These are phyloP conservation scores for Tardiomyces blankii DNA, from an alignment of 1,139 yeast genomes.

Conservation along the genomic window DNA sequence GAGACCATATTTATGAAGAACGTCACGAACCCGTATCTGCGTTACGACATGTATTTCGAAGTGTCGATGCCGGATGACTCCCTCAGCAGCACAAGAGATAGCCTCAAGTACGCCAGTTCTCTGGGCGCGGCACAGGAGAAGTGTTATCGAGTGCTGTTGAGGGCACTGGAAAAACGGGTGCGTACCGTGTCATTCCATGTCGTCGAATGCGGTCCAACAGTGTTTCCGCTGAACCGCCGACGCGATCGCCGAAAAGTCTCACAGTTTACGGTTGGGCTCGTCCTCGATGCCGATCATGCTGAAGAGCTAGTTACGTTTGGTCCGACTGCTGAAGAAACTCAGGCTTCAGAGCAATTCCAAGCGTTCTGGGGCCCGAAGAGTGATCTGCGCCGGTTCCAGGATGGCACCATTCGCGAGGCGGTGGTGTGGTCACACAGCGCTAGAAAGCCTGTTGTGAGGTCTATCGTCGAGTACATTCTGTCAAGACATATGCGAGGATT, in stretches of 20 bases:
- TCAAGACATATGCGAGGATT: constrained; percentile 38
- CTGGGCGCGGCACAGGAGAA: constrained; percentile 56
- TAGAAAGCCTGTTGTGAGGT: constrained; percentile 50
- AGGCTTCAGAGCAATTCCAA: constrained; percentile 53
- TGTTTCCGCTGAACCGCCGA: constrained; percentile 4
- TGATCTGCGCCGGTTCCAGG: constrained; percentile 74
- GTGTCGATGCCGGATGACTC: constrained; percentile 27
- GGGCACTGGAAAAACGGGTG: constrained; percentile 62
- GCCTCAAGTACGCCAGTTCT: constrained; percentile 59
- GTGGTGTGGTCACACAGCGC: constrained; percentile 65
- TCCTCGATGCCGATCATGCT: constrained; percentile 60
- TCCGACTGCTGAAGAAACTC: constrained; percentile 49
- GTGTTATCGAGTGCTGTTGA: constrained; percentile 44
- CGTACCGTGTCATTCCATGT: constrained; percentile 28
- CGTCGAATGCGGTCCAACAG: neutral
- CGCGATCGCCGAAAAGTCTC: too few relatives aligned
- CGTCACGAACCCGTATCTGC: constrained; percentile 41
- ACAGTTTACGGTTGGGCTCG: constrained; percentile 44
- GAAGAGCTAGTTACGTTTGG: constrained; percentile 82
- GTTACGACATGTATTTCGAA: constrained; percentile 53
- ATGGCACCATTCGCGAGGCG: constrained; percentile 81
- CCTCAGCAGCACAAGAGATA: constrained; percentile 51
- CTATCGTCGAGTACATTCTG: constrained; percentile 54
- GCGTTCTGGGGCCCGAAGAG: constrained; percentile 85
- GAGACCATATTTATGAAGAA: constrained; percentile 69